These are phyloP conservation scores for Penicillium silybi DNA, from an alignment of 495 filamentous ascomycete species.

Conservation along the genomic window DNA sequence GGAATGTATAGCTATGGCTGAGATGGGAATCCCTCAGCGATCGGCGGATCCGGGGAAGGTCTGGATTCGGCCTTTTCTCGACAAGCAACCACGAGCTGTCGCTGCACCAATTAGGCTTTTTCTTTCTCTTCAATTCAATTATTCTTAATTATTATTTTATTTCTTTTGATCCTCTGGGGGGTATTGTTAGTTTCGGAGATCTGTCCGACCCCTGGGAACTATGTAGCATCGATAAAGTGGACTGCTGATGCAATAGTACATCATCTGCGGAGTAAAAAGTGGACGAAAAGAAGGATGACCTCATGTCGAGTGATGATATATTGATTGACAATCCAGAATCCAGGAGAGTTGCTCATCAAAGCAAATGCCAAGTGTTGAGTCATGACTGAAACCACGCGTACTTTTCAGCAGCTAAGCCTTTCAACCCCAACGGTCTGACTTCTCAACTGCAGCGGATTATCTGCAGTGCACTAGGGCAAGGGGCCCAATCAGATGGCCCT, in stretches of 20 bases:
- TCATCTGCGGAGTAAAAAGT: neutral
- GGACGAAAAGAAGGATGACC: too few relatives aligned
- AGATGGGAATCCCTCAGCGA: neutral
- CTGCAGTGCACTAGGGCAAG: neutral
- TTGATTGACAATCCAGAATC: too few relatives aligned
- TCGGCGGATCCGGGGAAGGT: neutral
- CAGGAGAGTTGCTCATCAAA: too few relatives aligned
- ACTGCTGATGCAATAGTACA: too few relatives aligned
- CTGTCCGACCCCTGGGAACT: too few relatives aligned
- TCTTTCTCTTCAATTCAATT: neutral
- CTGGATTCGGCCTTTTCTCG: too few relatives aligned
- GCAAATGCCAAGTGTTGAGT: neutral
- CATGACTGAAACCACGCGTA: conserved; percentile 6
- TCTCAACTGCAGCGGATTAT: neutral
- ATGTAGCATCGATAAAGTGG: too few relatives aligned
- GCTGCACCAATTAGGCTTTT: neutral
- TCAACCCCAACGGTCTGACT: neutral
- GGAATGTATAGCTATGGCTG: neutral
- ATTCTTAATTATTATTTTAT: neutral
- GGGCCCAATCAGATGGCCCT: conserved; percentile 6
- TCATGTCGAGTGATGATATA: too few relatives aligned
- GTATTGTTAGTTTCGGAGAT: too few relatives aligned
- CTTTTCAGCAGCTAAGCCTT: conserved; percentile 5
- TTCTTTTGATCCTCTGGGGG: neutral
- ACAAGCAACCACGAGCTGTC: neutral